Base-by-base conservation (phyloP, 2,329 filamentous ascomycete genomes). In the Fusarium pseudocircinatum region DNA sequence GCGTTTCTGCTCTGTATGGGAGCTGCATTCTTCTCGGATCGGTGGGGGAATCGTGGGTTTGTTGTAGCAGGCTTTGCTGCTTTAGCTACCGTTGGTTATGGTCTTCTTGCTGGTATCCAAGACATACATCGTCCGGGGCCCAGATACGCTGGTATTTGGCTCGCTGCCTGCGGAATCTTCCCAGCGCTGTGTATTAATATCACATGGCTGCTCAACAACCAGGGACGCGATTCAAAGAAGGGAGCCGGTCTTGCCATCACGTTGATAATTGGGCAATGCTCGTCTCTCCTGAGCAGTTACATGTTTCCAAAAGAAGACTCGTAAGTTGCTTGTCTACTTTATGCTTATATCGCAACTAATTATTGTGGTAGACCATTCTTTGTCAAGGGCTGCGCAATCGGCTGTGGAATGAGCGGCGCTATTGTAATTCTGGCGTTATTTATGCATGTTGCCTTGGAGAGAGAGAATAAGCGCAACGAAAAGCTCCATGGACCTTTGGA, bases 171-270 rank as follows among this genome's bases (percentile, higher is more conserved):
- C 5, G 73, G 73, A 0, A 60, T 75, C 0, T 75, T 75, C 4
- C 73, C 73, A 2, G 62, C 59, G 0, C 12, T 75, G 0, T 52
- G 58, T 2, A 61, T 74, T 2, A 75, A 74, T 2, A 72, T 75
- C 0, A 75, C 73, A 0, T 75, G 73, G 73, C 9, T 75, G 0
- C 32, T 75, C 0, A 75, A 75, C 1, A 75, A 75, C 1, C 73
- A 75, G 2, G 73, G 73, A 10, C 61, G 73, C 0, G 70, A 74
- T 5, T 69, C 73, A 0, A 75, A 72, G 39, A 58, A 62, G 12
- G 73, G 73, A 0, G 60, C 58, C 1, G 70, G 73, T 0, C 49
- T 75, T 11, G 72, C 72, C 0, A 53, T 75, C 2, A 44, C 68
- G 0, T 28, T 69, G 0, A 67, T 63, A 1, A 43, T 75, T 2